These are phyloP conservation scores for Trichoderma sp. DNA, from an alignment of 2,329 filamentous ascomycete genomes.

Conservation along the genomic window DNA sequence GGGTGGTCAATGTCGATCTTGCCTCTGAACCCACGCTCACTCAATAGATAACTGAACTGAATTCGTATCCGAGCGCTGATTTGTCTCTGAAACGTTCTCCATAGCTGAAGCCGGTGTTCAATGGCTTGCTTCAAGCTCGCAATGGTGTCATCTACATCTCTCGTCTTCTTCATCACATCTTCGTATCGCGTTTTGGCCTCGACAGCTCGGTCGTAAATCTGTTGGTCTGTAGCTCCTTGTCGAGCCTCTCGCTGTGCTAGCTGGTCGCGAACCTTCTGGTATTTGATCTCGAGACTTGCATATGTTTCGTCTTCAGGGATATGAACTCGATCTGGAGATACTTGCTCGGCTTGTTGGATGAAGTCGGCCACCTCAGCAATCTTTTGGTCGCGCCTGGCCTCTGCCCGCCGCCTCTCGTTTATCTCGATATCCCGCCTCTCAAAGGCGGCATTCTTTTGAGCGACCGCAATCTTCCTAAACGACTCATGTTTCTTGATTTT, in stretches of 20 bases:
- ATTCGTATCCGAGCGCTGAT: slow-evolving; percentile 84
- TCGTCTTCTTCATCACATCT: slow-evolving; percentile 42
- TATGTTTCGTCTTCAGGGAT: slow-evolving; percentile 64
- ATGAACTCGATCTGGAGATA: slow-evolving; percentile 55
- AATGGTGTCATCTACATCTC: slow-evolving; percentile 42
- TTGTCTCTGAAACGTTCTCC: slow-evolving; percentile 75
- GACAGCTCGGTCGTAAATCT: slow-evolving; percentile 54
- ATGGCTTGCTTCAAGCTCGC: slow-evolving; percentile 57
- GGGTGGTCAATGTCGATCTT: slow-evolving; percentile 75
- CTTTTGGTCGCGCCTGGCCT: slow-evolving; percentile 48
- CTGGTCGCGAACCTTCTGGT: slow-evolving; percentile 54
- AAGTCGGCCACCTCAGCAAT: slow-evolving; percentile 51
- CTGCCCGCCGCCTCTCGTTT: slow-evolving; percentile 43
- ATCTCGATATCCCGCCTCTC: slow-evolving; percentile 49
- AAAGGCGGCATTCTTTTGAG: slow-evolving; percentile 61
- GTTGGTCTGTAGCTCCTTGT: slow-evolving; percentile 61
- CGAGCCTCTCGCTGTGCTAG: slow-evolving; percentile 55
- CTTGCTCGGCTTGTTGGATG: slow-evolving; percentile 50
- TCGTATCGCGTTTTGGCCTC: slow-evolving; percentile 43
- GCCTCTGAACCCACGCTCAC: slow-evolving; percentile 85
- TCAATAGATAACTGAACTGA: slow-evolving; percentile 84
- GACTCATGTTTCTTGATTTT: slow-evolving; percentile 50
- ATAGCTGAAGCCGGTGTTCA: slow-evolving; percentile 67
- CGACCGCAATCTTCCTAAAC: slow-evolving; percentile 52
- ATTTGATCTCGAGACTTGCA: slow-evolving; percentile 52